Evolutionary conservation across 2,329 filamentous ascomycete genomes (phyloP).

Genomic region (Drechslerella stenobrocha): DNA sequence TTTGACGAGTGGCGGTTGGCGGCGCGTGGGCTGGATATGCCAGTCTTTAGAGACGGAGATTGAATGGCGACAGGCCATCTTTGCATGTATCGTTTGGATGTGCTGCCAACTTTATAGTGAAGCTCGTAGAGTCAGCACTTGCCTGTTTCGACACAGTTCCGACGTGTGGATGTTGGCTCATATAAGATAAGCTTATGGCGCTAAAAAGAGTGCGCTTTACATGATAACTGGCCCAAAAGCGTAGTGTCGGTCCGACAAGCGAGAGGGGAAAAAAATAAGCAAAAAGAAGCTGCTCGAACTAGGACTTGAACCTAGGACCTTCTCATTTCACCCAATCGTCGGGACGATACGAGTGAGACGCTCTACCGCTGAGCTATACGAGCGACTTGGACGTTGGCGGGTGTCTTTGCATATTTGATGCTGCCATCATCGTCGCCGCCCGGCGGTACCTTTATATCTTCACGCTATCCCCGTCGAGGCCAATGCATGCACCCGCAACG

Average conservation of each 20-base stretch:
- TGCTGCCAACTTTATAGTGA: not conserved
- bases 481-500: no score
- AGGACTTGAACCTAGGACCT: constrained; percentile 49
- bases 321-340: constrained; percentile 42
- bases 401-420: not conserved
- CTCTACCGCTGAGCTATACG: constrained; percentile 49
- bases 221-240: constrained; percentile 5
- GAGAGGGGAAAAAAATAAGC: constrained; percentile 8
- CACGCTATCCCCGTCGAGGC: not conserved
- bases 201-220: no score
- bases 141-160: no score
- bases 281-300: constrained; percentile 35
- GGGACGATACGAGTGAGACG: constrained; percentile 48
- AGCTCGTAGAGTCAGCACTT: no score
- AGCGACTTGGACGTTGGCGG: constrained; percentile 18
- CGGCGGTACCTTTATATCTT: not conserved
- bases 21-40: constrained; percentile 16
- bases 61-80: no score
- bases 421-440: not conserved
- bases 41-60: constrained; percentile 15
- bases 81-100: no score
- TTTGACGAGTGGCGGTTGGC: constrained; percentile 35
- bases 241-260: no score
- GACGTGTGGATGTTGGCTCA: no score
- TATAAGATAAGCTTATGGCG: no score